Percentiles rank a stretch among this genome's conserved stretches.
These are phyloP conservation scores for Suhomyces vadensis DNA, from an alignment of 805 yeast genomes.

Conservation along the genomic window DNA sequence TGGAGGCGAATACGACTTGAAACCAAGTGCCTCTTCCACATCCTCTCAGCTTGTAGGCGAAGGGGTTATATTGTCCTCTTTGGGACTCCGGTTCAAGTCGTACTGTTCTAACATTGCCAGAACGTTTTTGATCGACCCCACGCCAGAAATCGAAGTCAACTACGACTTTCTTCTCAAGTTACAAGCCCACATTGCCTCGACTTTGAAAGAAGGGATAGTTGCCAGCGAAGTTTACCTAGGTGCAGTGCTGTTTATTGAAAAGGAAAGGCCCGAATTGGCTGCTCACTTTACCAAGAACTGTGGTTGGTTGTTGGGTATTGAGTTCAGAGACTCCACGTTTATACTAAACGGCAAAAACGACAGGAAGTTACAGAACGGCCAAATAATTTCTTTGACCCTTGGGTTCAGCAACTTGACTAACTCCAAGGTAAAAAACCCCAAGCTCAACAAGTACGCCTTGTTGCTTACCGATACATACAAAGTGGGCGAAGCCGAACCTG, in stretches of 20 bases:
- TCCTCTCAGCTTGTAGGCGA: conserved; percentile 60
- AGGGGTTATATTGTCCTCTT: conserved; percentile 78
- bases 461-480: conserved; percentile 80
- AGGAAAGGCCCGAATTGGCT: conserved; percentile 62
- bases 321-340: conserved; percentile 78
- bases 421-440: conserved; percentile 45
- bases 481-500: conserved; percentile 61
- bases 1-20: conserved; percentile 81
- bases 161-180: conserved; percentile 74
- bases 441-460: conserved; percentile 64
- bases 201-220: conserved; percentile 60
- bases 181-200: conserved; percentile 61
- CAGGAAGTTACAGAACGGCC: conserved; percentile 65
- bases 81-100: conserved; percentile 84
- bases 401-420: conserved; percentile 70
- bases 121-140: conserved; percentile 87
- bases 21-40: conserved; percentile 78
- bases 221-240: conserved; percentile 69
- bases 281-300: conserved; percentile 69
- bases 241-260: conserved; percentile 57
- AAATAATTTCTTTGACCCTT: conserved; percentile 70
- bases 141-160: conserved; percentile 72
- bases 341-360: conserved; percentile 73
- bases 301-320: conserved; percentile 89
- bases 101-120: conserved; percentile 88